Conservation (phyloP, 2,329 filamentous ascomycete genomes). For the Pseudogymnoascus sp. region DNA sequence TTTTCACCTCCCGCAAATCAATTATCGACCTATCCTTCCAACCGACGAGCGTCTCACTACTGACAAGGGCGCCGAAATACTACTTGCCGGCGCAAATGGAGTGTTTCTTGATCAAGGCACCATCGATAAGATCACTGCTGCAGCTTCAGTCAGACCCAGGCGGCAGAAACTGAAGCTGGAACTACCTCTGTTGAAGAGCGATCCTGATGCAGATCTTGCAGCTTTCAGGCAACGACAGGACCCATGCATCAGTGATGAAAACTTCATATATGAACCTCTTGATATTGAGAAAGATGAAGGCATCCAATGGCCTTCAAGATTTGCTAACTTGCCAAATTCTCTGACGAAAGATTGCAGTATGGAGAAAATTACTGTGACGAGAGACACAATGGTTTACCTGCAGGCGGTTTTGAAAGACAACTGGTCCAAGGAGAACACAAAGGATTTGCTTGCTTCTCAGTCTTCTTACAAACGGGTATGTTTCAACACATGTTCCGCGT, state of each 20-base stretch:
- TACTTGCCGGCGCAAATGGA: conserved; percentile 18
- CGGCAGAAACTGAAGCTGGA: conserved; percentile 20
- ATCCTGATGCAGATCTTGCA: conserved; percentile 24
- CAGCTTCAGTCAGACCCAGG: conserved; percentile 11
- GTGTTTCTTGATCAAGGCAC: conserved; percentile 14
- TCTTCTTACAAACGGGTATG: conserved; percentile 22
- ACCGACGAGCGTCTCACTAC: conserved; percentile 22
- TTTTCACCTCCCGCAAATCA: conserved; percentile 17
- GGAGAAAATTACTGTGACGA: conserved; percentile 25
- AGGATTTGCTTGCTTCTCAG: conserved; percentile 14
- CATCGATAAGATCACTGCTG: conserved; percentile 2
- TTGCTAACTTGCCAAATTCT: conserved; percentile 16
- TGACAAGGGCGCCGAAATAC: conserved; percentile 19
- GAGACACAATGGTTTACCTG: conserved; percentile 22
- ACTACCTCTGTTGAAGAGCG: conserved; percentile 23
- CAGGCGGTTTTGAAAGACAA: conserved; percentile 14
- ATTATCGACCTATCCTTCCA: conserved; percentile 4
- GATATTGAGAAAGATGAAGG: conserved; percentile 24
- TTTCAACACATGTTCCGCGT: background rate
- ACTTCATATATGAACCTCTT: conserved; percentile 25
- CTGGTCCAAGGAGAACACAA: conserved; percentile 21
- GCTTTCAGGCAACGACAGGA: conserved; percentile 22
- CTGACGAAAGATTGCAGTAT: conserved; percentile 19
- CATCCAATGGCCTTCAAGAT: conserved; percentile 18
- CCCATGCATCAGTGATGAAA: conserved; percentile 22